phyloP scores from a whole-genome alignment of 108 stramenopile genomes.

The Fragilaria radians region DNA sequence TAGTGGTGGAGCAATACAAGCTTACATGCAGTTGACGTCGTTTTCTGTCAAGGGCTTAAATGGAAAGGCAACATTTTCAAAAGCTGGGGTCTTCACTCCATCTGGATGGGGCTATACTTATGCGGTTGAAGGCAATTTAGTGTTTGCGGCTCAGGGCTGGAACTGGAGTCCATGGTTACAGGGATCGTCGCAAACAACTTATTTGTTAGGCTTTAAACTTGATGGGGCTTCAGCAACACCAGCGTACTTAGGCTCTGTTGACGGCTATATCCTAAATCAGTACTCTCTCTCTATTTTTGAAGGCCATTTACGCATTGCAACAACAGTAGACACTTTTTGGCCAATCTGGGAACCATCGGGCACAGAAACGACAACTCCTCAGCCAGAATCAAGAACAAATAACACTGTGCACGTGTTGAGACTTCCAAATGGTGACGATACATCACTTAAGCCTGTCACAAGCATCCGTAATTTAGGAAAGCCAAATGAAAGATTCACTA shows the following conservation, averaged over 20 bases:
- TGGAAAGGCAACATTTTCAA: no score
- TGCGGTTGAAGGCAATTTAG: conserved; percentile 21
- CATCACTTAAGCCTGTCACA: background rate
- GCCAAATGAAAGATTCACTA: conserved; percentile 13
- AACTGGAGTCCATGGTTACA: conserved; percentile 4
- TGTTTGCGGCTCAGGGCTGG: conserved; percentile 29
- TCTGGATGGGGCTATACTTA: conserved; percentile 17
- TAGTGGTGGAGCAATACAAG: no score
- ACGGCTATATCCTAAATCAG: conserved; percentile 35
- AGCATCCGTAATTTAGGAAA: background rate
- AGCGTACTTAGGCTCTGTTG: conserved; percentile 23
- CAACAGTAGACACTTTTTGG: conserved; percentile 13
- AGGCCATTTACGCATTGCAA: conserved; percentile 36
- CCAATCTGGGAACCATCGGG: background rate
- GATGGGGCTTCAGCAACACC: conserved; percentile 25
- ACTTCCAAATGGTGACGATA: background rate
- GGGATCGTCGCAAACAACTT: conserved; percentile 16
- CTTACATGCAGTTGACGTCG: no score
- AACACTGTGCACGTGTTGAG: background rate
- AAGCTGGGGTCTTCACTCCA: conserved; percentile 1
- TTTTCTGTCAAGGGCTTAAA: no score
- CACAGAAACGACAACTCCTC: background rate
- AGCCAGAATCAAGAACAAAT: background rate
- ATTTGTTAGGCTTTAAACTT: conserved; percentile 25
- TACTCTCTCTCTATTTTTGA: conserved; percentile 30